A percentile compares a stretch with the other conserved stretches of the same genome.
Evolutionary conservation across 2,329 filamentous ascomycete genomes (phyloP).

Genomic region (Penicillium sumatraense): DNA sequence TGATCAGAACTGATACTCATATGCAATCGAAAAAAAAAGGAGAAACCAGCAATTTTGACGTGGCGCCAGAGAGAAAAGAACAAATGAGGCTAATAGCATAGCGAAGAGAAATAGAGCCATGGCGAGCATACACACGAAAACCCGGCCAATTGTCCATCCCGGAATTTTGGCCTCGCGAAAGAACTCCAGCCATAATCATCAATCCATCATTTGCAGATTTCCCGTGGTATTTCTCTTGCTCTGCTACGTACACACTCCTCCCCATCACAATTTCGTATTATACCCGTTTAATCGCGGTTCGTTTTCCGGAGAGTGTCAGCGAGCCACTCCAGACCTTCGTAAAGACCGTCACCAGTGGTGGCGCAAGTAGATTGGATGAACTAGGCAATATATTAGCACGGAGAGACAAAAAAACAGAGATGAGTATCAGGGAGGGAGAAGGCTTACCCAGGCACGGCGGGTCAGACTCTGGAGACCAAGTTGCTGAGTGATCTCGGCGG

Average conservation of each 20-base stretch:
- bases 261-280: constrained; percentile 37
- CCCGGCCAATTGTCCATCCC: constrained; percentile 17
- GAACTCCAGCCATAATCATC: constrained; percentile 42
- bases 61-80: constrained; percentile 39
- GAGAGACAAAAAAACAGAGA: constrained; percentile 9
- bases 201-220: constrained; percentile 41
- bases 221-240: constrained; percentile 36
- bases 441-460: constrained; percentile 96
- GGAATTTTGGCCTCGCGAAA: constrained; percentile 31
- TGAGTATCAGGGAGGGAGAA: not conserved
- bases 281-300: constrained; percentile 51
- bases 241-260: constrained; percentile 28
- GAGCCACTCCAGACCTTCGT: constrained; percentile 97
- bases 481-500: constrained; percentile 99
- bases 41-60: constrained; percentile 36
- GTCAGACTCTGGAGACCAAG: constrained; percentile 98
- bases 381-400: constrained; percentile 53
- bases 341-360: constrained; percentile 98
- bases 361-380: constrained; percentile 99
- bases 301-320: constrained; percentile 80
- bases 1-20: constrained; percentile 4
- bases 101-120: constrained; percentile 43
- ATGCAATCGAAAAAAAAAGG: constrained; percentile 15
- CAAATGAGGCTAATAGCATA: constrained; percentile 48
- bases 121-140: constrained; percentile 37